These are phyloP conservation scores for Pterocarpus santalinus DNA, from an alignment of 306 rosid genomes.

Conservation along the genomic window DNA sequence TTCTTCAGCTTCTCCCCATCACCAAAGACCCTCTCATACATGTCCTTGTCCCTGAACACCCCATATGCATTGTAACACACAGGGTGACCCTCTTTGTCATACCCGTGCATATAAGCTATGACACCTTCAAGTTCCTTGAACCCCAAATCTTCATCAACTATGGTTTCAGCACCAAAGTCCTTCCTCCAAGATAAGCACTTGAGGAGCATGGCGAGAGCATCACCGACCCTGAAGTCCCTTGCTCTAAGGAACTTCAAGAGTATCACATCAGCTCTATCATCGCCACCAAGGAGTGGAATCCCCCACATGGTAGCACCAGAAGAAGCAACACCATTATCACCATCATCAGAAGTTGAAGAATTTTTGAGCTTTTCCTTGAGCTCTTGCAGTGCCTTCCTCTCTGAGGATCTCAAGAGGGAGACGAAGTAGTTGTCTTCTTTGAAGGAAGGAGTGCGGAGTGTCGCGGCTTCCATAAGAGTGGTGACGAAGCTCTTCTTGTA, in stretches of 20 bases:
- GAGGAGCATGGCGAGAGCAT: conserved; percentile 68
- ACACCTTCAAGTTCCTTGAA: conserved; percentile 95
- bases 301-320: conserved; percentile 78
- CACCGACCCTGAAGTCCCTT: conserved; percentile 82
- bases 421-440: conserved; percentile 81
- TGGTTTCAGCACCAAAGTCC: conserved; percentile 72
- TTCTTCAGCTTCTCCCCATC: conserved; percentile 90
- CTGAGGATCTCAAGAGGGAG: conserved; percentile 74
- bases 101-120: conserved; percentile 89
- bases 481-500: conserved; percentile 77
- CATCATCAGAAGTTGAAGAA: neutral
- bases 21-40: conserved; percentile 87
- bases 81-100: conserved; percentile 86
- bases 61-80: conserved; percentile 96
- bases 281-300: conserved; percentile 65
- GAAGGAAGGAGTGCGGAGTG: conserved; percentile 70
- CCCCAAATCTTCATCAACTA: conserved; percentile 80
- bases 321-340: conserved; percentile 4
- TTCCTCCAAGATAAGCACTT: conserved; percentile 85
- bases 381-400: conserved; percentile 77
- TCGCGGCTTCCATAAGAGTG: conserved; percentile 70
- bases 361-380: conserved; percentile 67
- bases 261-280: conserved; percentile 81
- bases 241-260: conserved; percentile 91
- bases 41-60: conserved; percentile 74